A percentile compares a stretch with the other conserved stretches of the same genome.
phyloP scores from a whole-genome alignment of 1,284 basidiomycete species.

The Cryptococcus sp. region DNA sequence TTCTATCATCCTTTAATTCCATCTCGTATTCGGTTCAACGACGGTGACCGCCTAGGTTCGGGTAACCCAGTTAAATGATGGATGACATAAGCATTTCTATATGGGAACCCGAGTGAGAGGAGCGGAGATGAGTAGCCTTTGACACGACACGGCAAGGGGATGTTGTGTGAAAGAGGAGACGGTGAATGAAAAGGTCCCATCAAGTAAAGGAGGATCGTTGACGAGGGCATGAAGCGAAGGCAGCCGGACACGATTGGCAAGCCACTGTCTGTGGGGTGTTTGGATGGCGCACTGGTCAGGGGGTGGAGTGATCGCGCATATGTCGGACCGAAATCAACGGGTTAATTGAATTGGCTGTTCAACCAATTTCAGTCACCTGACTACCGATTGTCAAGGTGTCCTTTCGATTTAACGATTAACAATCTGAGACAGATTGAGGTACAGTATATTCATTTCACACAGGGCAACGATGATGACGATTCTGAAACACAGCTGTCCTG shows the following conservation, averaged over 20 bases:
- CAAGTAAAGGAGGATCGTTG: not conserved
- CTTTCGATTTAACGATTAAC: too few relatives aligned
- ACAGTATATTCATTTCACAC: too few relatives aligned
- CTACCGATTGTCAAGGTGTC: too few relatives aligned
- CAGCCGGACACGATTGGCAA: not conserved
- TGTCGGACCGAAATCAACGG: too few relatives aligned
- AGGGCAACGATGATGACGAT: too few relatives aligned
- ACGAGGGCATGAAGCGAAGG: not conserved
- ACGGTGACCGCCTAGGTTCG: not conserved
- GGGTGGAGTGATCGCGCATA: not conserved
- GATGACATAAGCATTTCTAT: not conserved
- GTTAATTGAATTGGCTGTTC: too few relatives aligned
- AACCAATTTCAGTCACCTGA: too few relatives aligned
- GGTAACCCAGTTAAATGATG: not conserved
- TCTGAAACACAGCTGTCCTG: too few relatives aligned
- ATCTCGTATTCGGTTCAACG: not conserved
- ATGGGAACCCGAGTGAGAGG: too few relatives aligned
- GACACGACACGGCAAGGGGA: not conserved
- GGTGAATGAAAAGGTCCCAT: not conserved
- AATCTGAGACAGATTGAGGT: too few relatives aligned
- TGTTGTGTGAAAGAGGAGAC: not conserved
- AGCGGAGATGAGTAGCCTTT: not conserved
- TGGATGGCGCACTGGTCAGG: not conserved
- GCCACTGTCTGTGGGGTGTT: not conserved
- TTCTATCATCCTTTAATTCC: not conserved